Evolutionary conservation across 163 green algal genomes (phyloP), one percentile per base, ranked within the genome.

Genomic region (Volvox carteri): DNA sequence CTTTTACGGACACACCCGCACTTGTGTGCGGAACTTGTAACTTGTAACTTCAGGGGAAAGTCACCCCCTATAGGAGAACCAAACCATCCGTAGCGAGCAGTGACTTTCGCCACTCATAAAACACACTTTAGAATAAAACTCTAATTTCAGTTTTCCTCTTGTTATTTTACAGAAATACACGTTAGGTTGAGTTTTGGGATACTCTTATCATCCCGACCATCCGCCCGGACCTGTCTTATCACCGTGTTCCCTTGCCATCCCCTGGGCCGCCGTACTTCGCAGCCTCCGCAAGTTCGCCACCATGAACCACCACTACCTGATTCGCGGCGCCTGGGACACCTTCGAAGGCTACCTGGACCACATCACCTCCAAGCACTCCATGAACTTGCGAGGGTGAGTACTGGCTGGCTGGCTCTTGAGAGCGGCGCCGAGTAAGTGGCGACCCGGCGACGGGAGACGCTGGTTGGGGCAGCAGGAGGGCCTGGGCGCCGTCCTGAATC

Each of bases 221-320:
- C n/a, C n/a, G n/a, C n/a, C n/a, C n/a, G n/a, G n/a, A n/a, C n/a
- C n/a, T n/a, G n/a, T n/a, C n/a, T n/a, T n/a, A n/a, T n/a, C n/a
- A n/a, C n/a, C n/a, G n/a, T n/a, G n/a, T n/a, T n/a, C n/a, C n/a
- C n/a, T n/a, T n/a, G n/a, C n/a, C n/a, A n/a, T n/a, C n/a, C n/a
- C n/a, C n/a, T n/a, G n/a, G n/a, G n/a, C n/a, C n/a, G n/a, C n/a
- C n/a, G n/a, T n/a, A n/a, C n/a, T n/a, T n/a, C n/a, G 21, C 80
- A 87, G 80, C 4, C 60, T 87, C n/a, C 80, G 80, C 80, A 87
- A 89, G 84, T 72, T 89, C 54, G n/a, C 42, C 16, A 89, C 54
- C 72, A 65, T 78, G 54, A 89, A 89, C 72, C 67, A 87, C 65
- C 65, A 78, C 80, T 87, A 42, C 80, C 7, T 78, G 12, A 4